phyloP scores from a whole-genome alignment of 2,329 filamentous ascomycete genomes.

The Ascocoryne sarcoides region DNA sequence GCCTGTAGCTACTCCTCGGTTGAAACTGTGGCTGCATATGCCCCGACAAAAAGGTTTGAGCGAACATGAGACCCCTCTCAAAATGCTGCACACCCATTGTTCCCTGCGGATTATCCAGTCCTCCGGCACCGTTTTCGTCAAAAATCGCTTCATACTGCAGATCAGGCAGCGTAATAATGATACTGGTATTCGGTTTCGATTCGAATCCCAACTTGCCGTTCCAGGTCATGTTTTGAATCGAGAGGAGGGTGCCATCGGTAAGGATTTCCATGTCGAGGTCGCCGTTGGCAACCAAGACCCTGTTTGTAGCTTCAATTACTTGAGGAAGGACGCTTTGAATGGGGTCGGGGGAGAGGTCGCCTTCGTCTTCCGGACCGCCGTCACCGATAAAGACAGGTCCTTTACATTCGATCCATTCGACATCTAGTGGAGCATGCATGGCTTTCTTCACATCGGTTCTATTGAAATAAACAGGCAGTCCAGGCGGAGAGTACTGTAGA shows the following conservation, averaged over 20 bases:
- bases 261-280: slow-evolving; percentile 40
- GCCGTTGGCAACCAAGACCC: slow-evolving; percentile 40
- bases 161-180: slow-evolving; percentile 18
- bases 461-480: slow-evolving; percentile 24
- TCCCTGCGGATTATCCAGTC: slow-evolving; percentile 45
- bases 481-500: neutral
- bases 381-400: slow-evolving; percentile 34
- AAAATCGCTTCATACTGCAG: slow-evolving; percentile 15
- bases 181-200: slow-evolving; percentile 28
- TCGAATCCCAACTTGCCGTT: slow-evolving; percentile 39
- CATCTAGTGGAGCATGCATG: slow-evolving; percentile 36
- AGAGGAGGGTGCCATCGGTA: slow-evolving; percentile 42
- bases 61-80: slow-evolving; percentile 32
- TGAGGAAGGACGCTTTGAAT: slow-evolving; percentile 34
- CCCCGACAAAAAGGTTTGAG: slow-evolving; percentile 28
- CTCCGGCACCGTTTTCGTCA: slow-evolving; percentile 21
- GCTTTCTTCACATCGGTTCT: slow-evolving; percentile 41
- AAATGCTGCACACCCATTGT: slow-evolving; percentile 29
- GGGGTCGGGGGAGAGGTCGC: slow-evolving; percentile 32
- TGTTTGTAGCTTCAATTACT: slow-evolving; percentile 43
- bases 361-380: slow-evolving; percentile 15
- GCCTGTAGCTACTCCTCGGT: slow-evolving; percentile 27
- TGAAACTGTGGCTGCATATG: slow-evolving; percentile 32
- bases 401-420: slow-evolving; percentile 35
- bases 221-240: slow-evolving; percentile 46